A percentile compares a stretch with the other conserved stretches of the same genome.
phyloP scores from a whole-genome alignment of 2,329 filamentous ascomycete species.

The Pseudocercospora crystallina region DNA sequence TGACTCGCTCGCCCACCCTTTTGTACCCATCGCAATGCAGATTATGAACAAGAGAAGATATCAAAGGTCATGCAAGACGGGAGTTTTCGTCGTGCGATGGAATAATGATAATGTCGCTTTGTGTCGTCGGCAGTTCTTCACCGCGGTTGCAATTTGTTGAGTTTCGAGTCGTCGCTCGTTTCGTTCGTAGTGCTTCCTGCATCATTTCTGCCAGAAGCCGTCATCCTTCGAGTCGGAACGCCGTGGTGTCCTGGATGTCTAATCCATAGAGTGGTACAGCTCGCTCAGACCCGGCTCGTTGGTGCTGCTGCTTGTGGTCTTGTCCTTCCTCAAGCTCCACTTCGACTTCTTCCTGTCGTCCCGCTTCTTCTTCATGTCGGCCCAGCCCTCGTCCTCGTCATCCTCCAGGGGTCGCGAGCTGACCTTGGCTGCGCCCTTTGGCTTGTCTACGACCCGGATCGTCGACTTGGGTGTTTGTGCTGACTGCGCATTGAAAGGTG shows the following conservation, averaged over 20 bases:
- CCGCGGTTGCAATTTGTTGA: too few relatives aligned
- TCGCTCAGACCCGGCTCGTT: slow-evolving; percentile 28
- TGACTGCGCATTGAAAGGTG: slow-evolving; percentile 19
- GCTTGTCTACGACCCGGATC: slow-evolving; percentile 39
- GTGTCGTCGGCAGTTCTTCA: too few relatives aligned
- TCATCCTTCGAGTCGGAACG: background rate
- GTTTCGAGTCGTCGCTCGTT: background rate
- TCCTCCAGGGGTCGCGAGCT: slow-evolving; percentile 20
- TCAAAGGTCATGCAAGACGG: too few relatives aligned
- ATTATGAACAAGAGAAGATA: slow-evolving; percentile 10
- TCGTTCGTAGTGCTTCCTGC: background rate
- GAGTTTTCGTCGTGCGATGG: too few relatives aligned
- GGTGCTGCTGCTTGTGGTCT: slow-evolving; percentile 15
- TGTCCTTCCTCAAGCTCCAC: slow-evolving; percentile 29
- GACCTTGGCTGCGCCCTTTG: slow-evolving; percentile 34
- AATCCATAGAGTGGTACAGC: slow-evolving; percentile 31
- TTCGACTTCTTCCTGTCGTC: slow-evolving; percentile 34
- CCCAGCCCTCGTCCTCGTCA: slow-evolving; percentile 41
- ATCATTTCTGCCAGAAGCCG: background rate
- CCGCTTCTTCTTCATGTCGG: slow-evolving; percentile 35
- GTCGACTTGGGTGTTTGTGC: slow-evolving; percentile 30
- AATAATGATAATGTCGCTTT: too few relatives aligned
- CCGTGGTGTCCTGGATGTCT: slow-evolving; percentile 12
- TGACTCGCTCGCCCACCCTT: slow-evolving; percentile 1
- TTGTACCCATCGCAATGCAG: slow-evolving; percentile 18